phyloP scores from a whole-genome alignment of 2,329 filamentous ascomycete species.

The Aureobasidium sp. region DNA sequence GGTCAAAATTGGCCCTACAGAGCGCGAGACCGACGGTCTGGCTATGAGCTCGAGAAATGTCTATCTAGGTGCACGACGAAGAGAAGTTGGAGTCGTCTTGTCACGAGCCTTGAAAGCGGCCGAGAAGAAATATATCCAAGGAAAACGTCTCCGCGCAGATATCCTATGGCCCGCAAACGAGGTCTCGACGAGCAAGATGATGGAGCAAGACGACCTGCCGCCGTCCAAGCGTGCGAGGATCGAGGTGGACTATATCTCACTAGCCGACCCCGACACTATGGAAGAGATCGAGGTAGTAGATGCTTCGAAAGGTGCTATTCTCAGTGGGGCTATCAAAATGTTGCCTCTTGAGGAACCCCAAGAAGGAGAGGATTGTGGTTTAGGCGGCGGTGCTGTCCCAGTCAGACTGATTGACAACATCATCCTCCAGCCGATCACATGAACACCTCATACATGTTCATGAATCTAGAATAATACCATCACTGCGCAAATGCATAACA shows the following conservation, averaged over 20 bases:
- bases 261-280: conserved; percentile 79
- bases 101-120: conserved; percentile 62
- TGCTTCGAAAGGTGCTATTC: conserved; percentile 62
- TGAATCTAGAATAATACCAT: not conserved
- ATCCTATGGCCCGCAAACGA: conserved; percentile 66
- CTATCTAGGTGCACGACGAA: conserved; percentile 72
- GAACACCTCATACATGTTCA: not conserved
- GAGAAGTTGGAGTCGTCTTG: conserved; percentile 66
- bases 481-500: not conserved
- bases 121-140: conserved; percentile 56
- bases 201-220: conserved; percentile 55
- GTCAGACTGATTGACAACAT: conserved; percentile 95
- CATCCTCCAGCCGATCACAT: conserved; percentile 40
- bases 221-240: conserved; percentile 60
- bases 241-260: conserved; percentile 85
- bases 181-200: conserved; percentile 49
- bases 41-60: conserved; percentile 92
- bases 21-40: conserved; percentile 71
- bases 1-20: conserved; percentile 67
- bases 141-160: conserved; percentile 50
- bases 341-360: conserved; percentile 64
- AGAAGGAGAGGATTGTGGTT: conserved; percentile 60
- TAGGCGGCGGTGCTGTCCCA: conserved; percentile 65
- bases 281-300: conserved; percentile 71
- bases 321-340: conserved; percentile 91